phyloP scores from a whole-genome alignment of 1,284 basidiomycete genomes.

The Sporisorium exsertum region DNA sequence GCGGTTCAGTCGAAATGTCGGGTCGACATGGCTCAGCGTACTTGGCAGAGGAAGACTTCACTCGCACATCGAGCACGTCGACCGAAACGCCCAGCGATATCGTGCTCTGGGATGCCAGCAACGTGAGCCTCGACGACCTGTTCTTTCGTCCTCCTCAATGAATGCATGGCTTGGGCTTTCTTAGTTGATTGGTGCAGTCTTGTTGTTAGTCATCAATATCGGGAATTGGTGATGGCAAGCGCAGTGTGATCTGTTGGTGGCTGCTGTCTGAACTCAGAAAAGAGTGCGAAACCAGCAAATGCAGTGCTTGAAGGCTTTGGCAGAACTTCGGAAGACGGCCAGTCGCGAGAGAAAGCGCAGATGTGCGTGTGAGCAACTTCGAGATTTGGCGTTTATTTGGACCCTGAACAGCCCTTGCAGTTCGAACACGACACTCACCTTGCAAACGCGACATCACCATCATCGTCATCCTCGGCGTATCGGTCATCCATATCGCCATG shows the following conservation, averaged over 20 bases:
- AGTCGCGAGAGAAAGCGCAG: not conserved
- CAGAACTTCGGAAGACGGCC: constrained; percentile 18
- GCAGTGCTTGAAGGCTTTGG: not conserved
- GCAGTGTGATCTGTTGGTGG: too few relatives aligned
- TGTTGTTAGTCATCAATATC: too few relatives aligned
- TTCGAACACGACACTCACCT: not conserved
- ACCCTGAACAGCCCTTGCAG: constrained; percentile 20
- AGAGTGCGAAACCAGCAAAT: not conserved
- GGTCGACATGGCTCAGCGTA: not conserved
- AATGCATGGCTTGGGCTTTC: not conserved
- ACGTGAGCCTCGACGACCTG: constrained; percentile 19
- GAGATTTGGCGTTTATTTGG: constrained; percentile 28
- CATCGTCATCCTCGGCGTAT: not conserved
- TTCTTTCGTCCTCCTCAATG: constrained; percentile 36
- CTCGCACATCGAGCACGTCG: constrained; percentile 15
- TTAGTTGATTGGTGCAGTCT: not conserved
- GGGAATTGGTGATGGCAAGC: too few relatives aligned
- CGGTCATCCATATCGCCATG: not conserved
- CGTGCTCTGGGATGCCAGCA: constrained; percentile 24
- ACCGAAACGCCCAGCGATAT: not conserved
- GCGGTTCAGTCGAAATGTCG: not conserved
- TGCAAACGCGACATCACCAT: not conserved
- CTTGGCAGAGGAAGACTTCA: not conserved
- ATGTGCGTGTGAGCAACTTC: not conserved
- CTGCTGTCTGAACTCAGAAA: not conserved